Base-by-base conservation (phyloP, 2,329 filamentous ascomycete genomes). In the Fusarium sp. region DNA sequence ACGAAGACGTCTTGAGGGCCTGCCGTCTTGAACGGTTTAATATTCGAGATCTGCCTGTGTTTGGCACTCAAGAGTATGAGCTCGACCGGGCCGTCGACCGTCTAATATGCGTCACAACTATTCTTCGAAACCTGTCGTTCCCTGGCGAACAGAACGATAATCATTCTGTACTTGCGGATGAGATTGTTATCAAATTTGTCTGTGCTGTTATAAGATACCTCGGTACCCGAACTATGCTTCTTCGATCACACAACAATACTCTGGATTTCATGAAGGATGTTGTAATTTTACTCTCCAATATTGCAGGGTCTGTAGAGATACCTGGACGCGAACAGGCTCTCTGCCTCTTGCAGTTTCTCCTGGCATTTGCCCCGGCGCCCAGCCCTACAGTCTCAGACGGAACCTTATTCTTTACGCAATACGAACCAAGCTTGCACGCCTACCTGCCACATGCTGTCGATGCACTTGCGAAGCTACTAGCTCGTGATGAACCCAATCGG, bases 211-310 rank as follows among this genome's bases (percentile, higher is more conserved):
- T 98, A 71, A 89, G 95, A 67, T 94, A 96, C 74, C 87, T 98
- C 19, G 96, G 96, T 35, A 98, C 95, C 8, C 92, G 95, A 19
- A 94, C 94, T 75, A 94, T 96, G 88, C 88, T 98, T 35, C 85
- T 98, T 46, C 91, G 94, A 43, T 94, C 91, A 7, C 89, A 96
- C 74, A 87, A 89, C 78, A 97, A 98, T 82, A 96, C 93, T 1
- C 86, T 98, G 74, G 96, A 99, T 82, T 96, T 98, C 78, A 97
- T 98, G 94, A 99, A 99, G 83, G 96, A 99, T 81, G 86, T 95
- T 35, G 90, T 98, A 65, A 92, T 94, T 21, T 91, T 97, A 74
- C 86, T 99, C 61, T 98, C 96, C 64, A 98, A 99, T 81, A 90
- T 97, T 53, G 91, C 95, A 12, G 90, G 93, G 52, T 89, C 90